Evolutionary conservation across 805 yeast genomes (phyloP), one percentile per base, ranked within the genome.

Genomic region (Kodamaea restingae): DNA sequence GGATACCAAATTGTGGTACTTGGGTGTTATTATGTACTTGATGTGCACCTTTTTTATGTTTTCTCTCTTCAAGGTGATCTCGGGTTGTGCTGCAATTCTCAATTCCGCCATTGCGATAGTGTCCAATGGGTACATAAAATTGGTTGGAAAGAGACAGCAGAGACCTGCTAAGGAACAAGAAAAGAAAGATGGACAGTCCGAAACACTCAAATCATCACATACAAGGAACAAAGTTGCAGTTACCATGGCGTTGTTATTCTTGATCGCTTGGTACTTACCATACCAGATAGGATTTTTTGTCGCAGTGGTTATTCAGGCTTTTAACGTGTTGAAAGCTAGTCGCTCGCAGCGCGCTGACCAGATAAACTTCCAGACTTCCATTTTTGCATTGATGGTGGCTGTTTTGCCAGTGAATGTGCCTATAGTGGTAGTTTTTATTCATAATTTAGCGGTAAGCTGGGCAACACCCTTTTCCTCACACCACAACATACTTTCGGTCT

Each of bases 401-500:
- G 70, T 86, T 7, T 60, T 86, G 4, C 95, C 95, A 0, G 78
- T 88, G 15, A 84, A 84, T 50, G 65, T 81, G 1, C 96, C 96
- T 0, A 78, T 84, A 1, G 55, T 88, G 20, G 67, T 88, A 42
- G 96, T 88, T 1, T 88, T 88, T 69, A 63, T 85, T 24, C 95
- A 86, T 52, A 85, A 88, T 52, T 67, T 88, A 42, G 73, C 84
- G 1, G 71, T 87, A 14, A 76, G 73, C 48, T 86, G 95, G 95
- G 75, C 71, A 40, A 84, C 93, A 0, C 88, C 95, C 12, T 88
- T 88, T 53, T 76, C 85, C 4, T 83, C 95, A 0, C 95, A 88
- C 56, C 95, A 90, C 56, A 88, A 87, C 53, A 66, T 85, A 30
- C 58, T 88, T 38, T 84, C 95, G 0, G 75, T 88, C 17, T 62